Evolutionary conservation across 768 basidiomycete genomes (phyloP), one percentile per base, ranked within the genome.

Genomic region (Naganishia vaughanmartiniae): DNA sequence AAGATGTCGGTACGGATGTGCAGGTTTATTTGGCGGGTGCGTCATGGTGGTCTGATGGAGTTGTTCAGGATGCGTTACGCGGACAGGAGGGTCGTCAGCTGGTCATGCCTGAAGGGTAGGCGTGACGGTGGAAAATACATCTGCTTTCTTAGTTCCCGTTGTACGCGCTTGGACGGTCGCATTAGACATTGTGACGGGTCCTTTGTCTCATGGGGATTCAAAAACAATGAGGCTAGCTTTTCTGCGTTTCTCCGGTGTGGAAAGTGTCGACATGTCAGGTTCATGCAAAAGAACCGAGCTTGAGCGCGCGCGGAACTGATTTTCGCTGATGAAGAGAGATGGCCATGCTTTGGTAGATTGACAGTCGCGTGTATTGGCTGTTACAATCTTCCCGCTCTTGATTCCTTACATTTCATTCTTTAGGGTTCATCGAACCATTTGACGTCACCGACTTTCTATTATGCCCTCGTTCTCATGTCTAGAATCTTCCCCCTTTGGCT

Each of bases 151-250:
- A 42, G 60, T 63, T 46, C 36, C 26, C 60, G 60, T 24, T 45
- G 60, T 63, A 51, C 39, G 36, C 17, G 21, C 24, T n/a, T 11
- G 60, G 39, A 24, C 60, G 42, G 60, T 63, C 60, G 26, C 39
- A 26, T 45, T 63, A 9, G 60, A 63, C 60, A 46, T 34, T 14
- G 60, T 63, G 60, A 63, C 60, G 60, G 60, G 60, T 63, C 60
- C 60, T 45, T 46, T 63, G 60, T 63, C 60, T 63, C 60, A 63
- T 45, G 60, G 60, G 60, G 60, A 63, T 63, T 63, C 60, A 63
- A 63, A 63, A 39, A 63, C 42, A 63, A 63, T 63, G 60, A 63
- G 60, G 60, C 60, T 63, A 42, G 60, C 36, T 14, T 28, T 10
- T 45, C 12, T 45, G 1, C 42, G 42, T 42, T 63, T 63, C 31